Base-by-base conservation (phyloP, 2,329 filamentous ascomycete genomes). In the Phyllosticta ampelicida region DNA sequence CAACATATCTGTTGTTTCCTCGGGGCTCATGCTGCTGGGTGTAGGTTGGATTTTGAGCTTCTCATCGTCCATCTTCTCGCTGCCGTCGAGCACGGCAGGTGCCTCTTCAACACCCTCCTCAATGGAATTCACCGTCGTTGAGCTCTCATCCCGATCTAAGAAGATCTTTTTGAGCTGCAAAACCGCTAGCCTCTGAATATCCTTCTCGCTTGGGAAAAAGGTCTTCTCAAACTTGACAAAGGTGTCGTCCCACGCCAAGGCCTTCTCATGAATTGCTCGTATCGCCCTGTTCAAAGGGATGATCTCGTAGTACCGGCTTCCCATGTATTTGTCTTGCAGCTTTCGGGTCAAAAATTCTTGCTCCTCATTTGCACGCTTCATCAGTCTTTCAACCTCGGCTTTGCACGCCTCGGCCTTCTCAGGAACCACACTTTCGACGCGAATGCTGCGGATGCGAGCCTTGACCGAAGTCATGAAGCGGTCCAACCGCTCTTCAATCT, bases 81-180 rank as follows among this genome's bases (percentile, higher is more conserved):
- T 48, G 13, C 55, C 59, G 13, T 60, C 59, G 10, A 55, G n/a
- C 2, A 54, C 59, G 36, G 71, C 69, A 1, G 63, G 62, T 20
- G 65, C 66, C 5, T 65, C 65, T 58, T 86, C 84, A 8, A 77
- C 74, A 2, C 78, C 77, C 49, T 87, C 84, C 54, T 95, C 90
- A 11, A 82, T 82, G 6, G 86, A 83, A 5, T 80, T 78, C 16
- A 91, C 75, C 0, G 88, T 87, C 60, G 89, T 86, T 60, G 87
- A 86, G 2, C 89, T 90, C 62, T 91, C 89, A 65, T 90, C 80
- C 60, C 78, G 87, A 69, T 97, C 91, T 8, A 92, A 83, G 68
- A 99, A 99, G 70, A 99, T 89, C 70, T 95, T 96, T 69, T 89
- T 92, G 59, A 99, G 77, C 69, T 99, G 95, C 61, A 96, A 80